Percentiles rank a stretch among this genome's conserved stretches.
Evolutionary conservation across 116 monocot species (phyloP).

Genomic region (Zostera marina): DNA sequence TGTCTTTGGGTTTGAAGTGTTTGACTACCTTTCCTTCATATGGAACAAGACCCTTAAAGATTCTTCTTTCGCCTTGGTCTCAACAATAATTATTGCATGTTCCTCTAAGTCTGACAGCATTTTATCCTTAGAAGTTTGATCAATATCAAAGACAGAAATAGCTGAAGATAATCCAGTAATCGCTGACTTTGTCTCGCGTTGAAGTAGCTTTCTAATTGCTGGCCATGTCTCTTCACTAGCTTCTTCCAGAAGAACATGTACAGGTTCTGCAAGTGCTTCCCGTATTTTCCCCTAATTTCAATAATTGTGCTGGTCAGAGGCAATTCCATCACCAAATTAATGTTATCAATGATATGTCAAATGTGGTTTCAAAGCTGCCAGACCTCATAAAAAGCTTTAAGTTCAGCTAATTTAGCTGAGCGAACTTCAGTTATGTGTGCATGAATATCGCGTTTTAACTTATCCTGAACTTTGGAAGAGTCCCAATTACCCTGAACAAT

Average conservation of each 20-base stretch:
- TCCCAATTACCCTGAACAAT: constrained; percentile 78
- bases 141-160: constrained; percentile 59
- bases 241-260: constrained; percentile 77
- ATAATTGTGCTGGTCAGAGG: neutral
- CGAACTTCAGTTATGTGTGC: constrained; percentile 48
- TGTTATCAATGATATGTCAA: neutral
- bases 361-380: neutral
- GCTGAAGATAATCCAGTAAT: constrained; percentile 33
- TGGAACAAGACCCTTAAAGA: constrained; percentile 68
- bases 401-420: constrained; percentile 53
- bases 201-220: constrained; percentile 61
- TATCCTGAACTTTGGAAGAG: constrained; percentile 55
- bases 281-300: constrained; percentile 46
- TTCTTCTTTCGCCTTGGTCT: constrained; percentile 77
- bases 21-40: constrained; percentile 85
- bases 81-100: constrained; percentile 71
- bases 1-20: no score
- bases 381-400: constrained; percentile 55
- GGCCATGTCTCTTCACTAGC: constrained; percentile 87
- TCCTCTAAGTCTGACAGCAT: constrained; percentile 46
- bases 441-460: constrained; percentile 72
- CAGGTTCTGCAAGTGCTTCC: constrained; percentile 71
- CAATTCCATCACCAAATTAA: neutral
- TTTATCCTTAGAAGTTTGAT: constrained; percentile 46
- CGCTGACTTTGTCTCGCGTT: constrained; percentile 50